Base-by-base conservation (phyloP, 495 filamentous ascomycete genomes). In the Acidomyces sp. region DNA sequence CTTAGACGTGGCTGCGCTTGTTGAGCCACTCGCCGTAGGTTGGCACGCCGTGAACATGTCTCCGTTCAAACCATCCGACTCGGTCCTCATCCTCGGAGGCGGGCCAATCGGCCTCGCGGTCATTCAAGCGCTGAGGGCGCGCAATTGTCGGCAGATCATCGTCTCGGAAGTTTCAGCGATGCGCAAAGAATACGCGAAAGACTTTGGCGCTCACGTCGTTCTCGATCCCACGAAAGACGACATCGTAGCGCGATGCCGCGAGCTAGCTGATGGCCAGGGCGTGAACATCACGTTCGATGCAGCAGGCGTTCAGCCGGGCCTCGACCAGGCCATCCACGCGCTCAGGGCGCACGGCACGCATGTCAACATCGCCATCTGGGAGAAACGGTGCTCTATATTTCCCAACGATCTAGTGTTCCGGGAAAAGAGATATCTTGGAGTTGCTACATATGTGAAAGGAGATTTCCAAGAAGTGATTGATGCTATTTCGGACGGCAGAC, bases 361-460 rank as follows among this genome's bases (percentile, higher is more conserved):
- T 20, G 66, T 78, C 9, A 78, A 78, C 43, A 67, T 78, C 34
- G 71, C 75, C 1, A 64, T 78, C 19, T 78, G 74, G 74, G 73
- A 75, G 51, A 68, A 68, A 47, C 35, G 51, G 2, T 63, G 65
- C 12, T 56, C 56, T 6, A 56, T 78, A 17, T 45, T 54, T 3
- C 65, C 68, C 1, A 77, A 74, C 9, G 62, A 72, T 33, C 45
- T 75, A 5, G 48, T 73, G 6, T 71, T 79, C 31, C 65, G 65
- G 44, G 74, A 79, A 40, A 60, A 70, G 25, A 70, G 68, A 22
- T 66, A 62, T 30, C 65, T 73, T 64, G 66, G 63, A 11, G 69
- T 72, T 15, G 65, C 70, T 9, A 62, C 71, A 11, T 77, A 75
- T 55, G 62, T 65, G 35, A 60, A 68, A 39, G 59, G 62, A 7